Percentiles rank a stretch among this genome's conserved stretches.
Conservation (phyloP, 768 basidiomycete species). For the Leccinum subtestaceum region DNA sequence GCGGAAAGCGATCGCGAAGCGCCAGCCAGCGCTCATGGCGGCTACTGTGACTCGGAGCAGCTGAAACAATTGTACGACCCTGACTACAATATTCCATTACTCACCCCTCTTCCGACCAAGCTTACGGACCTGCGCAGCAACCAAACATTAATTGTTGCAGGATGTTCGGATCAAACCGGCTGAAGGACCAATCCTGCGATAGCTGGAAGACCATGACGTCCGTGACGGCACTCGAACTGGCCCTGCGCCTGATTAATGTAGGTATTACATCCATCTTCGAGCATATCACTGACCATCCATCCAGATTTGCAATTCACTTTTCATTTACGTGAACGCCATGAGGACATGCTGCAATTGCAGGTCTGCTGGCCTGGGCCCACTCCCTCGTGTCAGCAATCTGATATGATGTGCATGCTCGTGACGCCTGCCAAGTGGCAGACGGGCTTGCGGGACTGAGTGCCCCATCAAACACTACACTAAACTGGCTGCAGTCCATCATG, state of each 20-base stretch:
- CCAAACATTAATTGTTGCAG: not conserved
- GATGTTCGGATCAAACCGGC: not conserved
- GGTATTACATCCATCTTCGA: not conserved
- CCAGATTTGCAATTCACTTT: not conserved
- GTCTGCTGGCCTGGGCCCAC: not conserved
- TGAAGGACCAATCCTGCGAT: not conserved
- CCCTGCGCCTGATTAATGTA: not conserved
- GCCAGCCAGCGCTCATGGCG: too few species aligned
- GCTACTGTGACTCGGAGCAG: not conserved
- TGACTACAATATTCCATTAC: not conserved
- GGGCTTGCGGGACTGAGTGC: not conserved
- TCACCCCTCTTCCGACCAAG: not conserved
- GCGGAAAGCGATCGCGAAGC: too few species aligned
- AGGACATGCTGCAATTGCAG: not conserved
- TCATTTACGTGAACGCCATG: not conserved
- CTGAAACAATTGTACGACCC: not conserved
- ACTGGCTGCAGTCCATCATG: not conserved
- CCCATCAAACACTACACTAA: not conserved
- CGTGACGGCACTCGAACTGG: not conserved
- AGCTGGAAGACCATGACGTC: not conserved
- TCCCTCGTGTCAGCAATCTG: not conserved
- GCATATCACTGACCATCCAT: not conserved
- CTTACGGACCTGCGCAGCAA: not conserved
- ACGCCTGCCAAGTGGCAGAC: not conserved
- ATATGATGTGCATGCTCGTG: not conserved